A percentile compares a stretch with the other conserved stretches of the same genome.
phyloP scores from a whole-genome alignment of 352 stramenopile species.

The Phytopythium kandeliae region DNA sequence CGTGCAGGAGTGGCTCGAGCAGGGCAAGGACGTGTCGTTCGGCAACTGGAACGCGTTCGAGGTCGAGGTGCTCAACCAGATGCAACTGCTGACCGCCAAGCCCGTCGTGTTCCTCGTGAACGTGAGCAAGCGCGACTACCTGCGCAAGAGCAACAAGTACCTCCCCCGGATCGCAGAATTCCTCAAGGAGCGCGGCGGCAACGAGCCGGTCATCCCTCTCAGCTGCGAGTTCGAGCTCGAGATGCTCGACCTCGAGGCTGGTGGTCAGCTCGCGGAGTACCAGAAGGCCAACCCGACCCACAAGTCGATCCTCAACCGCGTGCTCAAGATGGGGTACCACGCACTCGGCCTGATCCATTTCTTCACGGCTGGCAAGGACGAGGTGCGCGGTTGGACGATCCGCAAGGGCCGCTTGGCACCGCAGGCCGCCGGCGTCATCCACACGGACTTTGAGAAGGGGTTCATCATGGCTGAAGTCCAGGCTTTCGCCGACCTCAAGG shows the following conservation, averaged over 20 bases:
- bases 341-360: conserved; percentile 98
- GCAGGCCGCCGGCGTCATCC: conserved; percentile 98
- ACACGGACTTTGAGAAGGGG: conserved; percentile 99
- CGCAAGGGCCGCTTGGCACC: conserved; percentile 95
- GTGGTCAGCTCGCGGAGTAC: conserved; percentile 54
- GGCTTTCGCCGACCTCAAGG: conserved; percentile 86
- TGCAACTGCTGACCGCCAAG: conserved; percentile 93
- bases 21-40: conserved; percentile 89
- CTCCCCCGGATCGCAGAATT: conserved; percentile 97
- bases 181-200: conserved; percentile 94
- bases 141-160: conserved; percentile 98
- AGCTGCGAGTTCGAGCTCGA: conserved; percentile 98
- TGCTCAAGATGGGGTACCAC: conserved; percentile 98
- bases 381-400: conserved; percentile 99
- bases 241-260: conserved; percentile 71
- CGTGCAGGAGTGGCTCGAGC: conserved; percentile 76
- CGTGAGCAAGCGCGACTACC: conserved; percentile 98
- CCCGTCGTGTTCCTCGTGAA: conserved; percentile 99
- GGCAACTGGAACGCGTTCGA: conserved; percentile 85
- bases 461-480: conserved; percentile 97
- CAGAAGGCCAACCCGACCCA: conserved; percentile 80
- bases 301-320: conserved; percentile 93
- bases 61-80: conserved; percentile 89
- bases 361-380: conserved; percentile 98
- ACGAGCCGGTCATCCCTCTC: conserved; percentile 96